Evolutionary conservation across 495 filamentous ascomycete genomes (phyloP).

Genomic region (Lophium mytilinum): DNA sequence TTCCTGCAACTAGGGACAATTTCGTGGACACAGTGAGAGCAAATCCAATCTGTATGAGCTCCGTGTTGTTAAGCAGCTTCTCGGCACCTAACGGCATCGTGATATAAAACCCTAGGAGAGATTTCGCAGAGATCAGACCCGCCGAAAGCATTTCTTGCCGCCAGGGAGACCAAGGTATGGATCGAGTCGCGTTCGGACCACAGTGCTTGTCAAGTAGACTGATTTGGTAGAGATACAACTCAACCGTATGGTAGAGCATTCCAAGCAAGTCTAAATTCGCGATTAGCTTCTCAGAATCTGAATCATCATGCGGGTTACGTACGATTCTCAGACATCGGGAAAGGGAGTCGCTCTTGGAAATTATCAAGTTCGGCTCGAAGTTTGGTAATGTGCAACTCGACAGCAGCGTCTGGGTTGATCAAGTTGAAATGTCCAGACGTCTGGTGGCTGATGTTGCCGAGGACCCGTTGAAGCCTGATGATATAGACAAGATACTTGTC

Average conservation of each 20-base stretch:
- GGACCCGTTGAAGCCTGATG: slow-evolving; percentile 14
- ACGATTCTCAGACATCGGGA: slow-evolving; percentile 16
- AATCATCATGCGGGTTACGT: neutral
- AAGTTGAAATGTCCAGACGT: neutral
- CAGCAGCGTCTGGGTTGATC: slow-evolving; percentile 4
- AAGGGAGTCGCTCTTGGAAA: slow-evolving; percentile 3
- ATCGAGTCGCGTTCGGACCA: neutral
- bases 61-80: slow-evolving; percentile 11
- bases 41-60: slow-evolving; percentile 17
- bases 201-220: slow-evolving; percentile 10
- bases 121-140: slow-evolving; percentile 12
- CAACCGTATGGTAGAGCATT: slow-evolving; percentile 18
- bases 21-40: slow-evolving; percentile 16
- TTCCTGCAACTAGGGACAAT: slow-evolving; percentile 9
- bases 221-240: slow-evolving; percentile 22
- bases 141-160: slow-evolving; percentile 10
- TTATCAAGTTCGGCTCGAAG: slow-evolving; percentile 8
- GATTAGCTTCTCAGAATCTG: neutral
- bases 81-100: slow-evolving; percentile 15
- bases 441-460: slow-evolving; percentile 13
- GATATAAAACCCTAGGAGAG: slow-evolving; percentile 14
- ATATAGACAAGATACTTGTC: slow-evolving; percentile 18
- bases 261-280: slow-evolving; percentile 10
- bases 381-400: neutral
- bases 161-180: slow-evolving; percentile 9